Base-by-base conservation (phyloP, 2,329 filamentous ascomycete genomes). In the Phaeophleospora eucalypticola region DNA sequence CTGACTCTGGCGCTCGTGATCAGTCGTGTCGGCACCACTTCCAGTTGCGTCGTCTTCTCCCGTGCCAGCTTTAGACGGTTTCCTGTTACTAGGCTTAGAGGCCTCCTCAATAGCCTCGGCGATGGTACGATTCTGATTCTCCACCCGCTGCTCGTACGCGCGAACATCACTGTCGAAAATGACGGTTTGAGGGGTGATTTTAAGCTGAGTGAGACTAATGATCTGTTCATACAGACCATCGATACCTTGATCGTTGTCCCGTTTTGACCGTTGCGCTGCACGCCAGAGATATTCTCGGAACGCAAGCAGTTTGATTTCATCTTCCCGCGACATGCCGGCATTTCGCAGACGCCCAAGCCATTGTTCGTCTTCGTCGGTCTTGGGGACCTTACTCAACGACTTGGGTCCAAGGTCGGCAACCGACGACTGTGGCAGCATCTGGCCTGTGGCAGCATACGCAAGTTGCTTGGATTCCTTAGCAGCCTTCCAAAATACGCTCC, bases 281-380 rank as follows among this genome's bases (percentile, higher is more conserved):
- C 87, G 82, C 87, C 88, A 95, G 34, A 98, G 87, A 60, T 95
- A 97, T 62, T 96, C 90, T 47, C 87, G 78, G 9, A 98, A 74
- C 4, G 84, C 86, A 29, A 97, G 72, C 2, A 98, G 71, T 66
- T 98, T 97, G 62, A 86, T 81, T 56, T 98, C 93, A 57, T 98
- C 91, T 36, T 96, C 90, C 1, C 76, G 63, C 1, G 77, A 73
- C 73, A 98, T 81, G 0, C 93, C 93, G 35, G 95, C 81, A 54
- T 88, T 95, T 41, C 87, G 81, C 39, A 98, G 71, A 54, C 89
- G 86, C 12, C 80, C 76, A n/a, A 98, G 73, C 90, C 93, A 97
- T 57, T 89, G 82, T 52, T 96, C 89, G 62, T 98, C 93, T 65
- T 97, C 91, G 7, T 95, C 89, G 56, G 90, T 95, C 62, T 83